Conservation (phyloP, 768 basidiomycete species). For the Xerocomellus amylosporus region DNA sequence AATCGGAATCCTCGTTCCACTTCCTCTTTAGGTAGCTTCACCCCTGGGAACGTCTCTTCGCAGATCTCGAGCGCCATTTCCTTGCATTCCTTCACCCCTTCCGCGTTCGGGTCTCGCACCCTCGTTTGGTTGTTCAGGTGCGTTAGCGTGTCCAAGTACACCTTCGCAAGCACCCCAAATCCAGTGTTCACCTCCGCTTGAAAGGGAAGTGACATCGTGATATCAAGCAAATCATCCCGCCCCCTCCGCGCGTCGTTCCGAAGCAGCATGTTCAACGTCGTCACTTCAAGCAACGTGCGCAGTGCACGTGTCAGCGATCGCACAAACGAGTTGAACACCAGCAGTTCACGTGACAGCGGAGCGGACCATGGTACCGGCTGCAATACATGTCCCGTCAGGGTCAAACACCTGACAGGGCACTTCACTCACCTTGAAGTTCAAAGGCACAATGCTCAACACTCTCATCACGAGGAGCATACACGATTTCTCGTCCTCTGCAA, state of each 20-base stretch:
- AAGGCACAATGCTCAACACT: conserved; percentile 89
- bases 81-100: conserved; percentile 81
- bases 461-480: conserved; percentile 97
- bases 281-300: conserved; percentile 86
- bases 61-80: conserved; percentile 85
- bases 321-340: conserved; percentile 98
- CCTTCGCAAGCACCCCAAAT: conserved; percentile 95
- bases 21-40: conserved; percentile 83
- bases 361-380: conserved; percentile 93
- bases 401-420: not conserved
- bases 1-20: conserved; percentile 97
- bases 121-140: conserved; percentile 80
- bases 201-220: conserved; percentile 90
- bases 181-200: conserved; percentile 97
- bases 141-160: conserved; percentile 90
- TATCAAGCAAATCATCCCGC: conserved; percentile 89
- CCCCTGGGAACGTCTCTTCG: conserved; percentile 91
- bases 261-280: conserved; percentile 89
- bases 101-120: conserved; percentile 72
- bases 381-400: conserved; percentile 13
- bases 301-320: conserved; percentile 87
- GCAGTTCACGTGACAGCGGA: conserved; percentile 90
- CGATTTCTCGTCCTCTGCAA: conserved; percentile 85
- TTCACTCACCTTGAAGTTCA: conserved; percentile 82
- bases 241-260: conserved; percentile 82